These are phyloP conservation scores for Puccinia novopanici DNA, from an alignment of 1,284 basidiomycete species.

Conservation along the genomic window DNA sequence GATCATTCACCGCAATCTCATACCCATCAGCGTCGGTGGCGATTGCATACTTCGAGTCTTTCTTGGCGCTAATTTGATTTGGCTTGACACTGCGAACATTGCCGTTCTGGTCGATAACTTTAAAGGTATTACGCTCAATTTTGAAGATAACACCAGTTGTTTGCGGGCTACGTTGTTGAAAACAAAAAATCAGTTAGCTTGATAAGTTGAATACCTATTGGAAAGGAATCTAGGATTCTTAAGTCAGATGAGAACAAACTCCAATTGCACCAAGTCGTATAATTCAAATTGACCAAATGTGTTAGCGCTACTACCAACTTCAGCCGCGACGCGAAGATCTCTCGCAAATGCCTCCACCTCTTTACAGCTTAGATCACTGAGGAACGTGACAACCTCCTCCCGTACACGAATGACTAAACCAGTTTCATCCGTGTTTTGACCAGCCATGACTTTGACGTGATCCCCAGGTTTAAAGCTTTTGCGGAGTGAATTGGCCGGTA, in stretches of 20 bases:
- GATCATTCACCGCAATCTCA: slow-evolving; percentile 74
- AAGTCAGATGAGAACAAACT: slow-evolving; percentile 66
- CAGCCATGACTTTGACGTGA: slow-evolving; percentile 96
- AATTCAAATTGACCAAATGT: slow-evolving; percentile 89
- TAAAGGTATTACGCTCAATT: slow-evolving; percentile 91
- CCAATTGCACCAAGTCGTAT: slow-evolving; percentile 93
- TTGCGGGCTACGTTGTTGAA: slow-evolving; percentile 67
- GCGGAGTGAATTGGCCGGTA: slow-evolving; percentile 83
- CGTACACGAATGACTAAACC: slow-evolving; percentile 88
- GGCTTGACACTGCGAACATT: slow-evolving; percentile 85
- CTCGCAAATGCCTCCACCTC: slow-evolving; percentile 97
- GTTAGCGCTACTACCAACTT: slow-evolving; percentile 86
- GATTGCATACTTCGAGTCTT: slow-evolving; percentile 78
- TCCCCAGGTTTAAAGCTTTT: slow-evolving; percentile 96
- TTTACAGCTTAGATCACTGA: slow-evolving; percentile 94
- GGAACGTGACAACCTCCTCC: slow-evolving; percentile 80
- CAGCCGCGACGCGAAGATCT: slow-evolving; percentile 94
- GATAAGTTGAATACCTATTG: not conserved
- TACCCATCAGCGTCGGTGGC: slow-evolving; percentile 88
- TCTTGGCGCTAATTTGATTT: slow-evolving; percentile 84
- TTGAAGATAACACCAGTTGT: slow-evolving; percentile 97
- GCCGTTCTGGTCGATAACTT: slow-evolving; percentile 91
- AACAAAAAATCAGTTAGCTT: not conserved
- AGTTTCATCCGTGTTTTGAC: slow-evolving; percentile 91
- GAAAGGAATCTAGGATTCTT: not conserved